phyloP scores from a whole-genome alignment of 352 stramenopile genomes.

The Salisapilia sapeloensis region DNA sequence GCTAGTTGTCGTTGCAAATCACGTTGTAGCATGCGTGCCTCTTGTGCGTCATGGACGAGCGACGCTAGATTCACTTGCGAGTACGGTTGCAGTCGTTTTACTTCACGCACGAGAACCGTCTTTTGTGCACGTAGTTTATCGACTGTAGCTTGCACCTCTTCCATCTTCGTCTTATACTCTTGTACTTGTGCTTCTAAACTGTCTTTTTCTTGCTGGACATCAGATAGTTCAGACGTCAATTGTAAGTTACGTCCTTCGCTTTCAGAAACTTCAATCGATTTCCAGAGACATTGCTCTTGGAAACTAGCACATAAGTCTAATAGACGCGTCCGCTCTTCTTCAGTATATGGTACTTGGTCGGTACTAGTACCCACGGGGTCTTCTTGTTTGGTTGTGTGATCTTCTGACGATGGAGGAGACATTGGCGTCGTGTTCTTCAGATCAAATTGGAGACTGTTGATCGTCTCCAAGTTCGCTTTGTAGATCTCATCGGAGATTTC shows the following conservation, averaged over 20 bases:
- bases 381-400: conserved; percentile 1
- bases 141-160: conserved; percentile 10
- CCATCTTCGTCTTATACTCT: conserved; percentile 1
- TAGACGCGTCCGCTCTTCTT: conserved; percentile 15
- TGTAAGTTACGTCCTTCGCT: conserved; percentile 20
- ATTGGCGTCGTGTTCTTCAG: conserved; percentile 8
- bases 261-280: conserved; percentile 43
- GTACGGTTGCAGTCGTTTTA: conserved; percentile 48
- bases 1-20: conserved; percentile 36
- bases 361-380: not conserved
- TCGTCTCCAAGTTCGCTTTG: conserved; percentile 47
- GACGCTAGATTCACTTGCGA: conserved; percentile 42
- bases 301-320: conserved; percentile 36
- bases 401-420: not conserved
- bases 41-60: conserved; percentile 45
- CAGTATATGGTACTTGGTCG: not conserved
- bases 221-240: conserved; percentile 6
- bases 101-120: conserved; percentile 39
- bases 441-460: conserved; percentile 25
- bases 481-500: conserved; percentile 38
- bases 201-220: conserved; percentile 2
- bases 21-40: conserved; percentile 57
- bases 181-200: conserved; percentile 2
- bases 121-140: conserved; percentile 36
- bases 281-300: conserved; percentile 64